Percentiles rank a stretch among this genome's conserved stretches.
Evolutionary conservation across 768 basidiomycete species (phyloP).

Genomic region (Amylocystis lapponica): DNA sequence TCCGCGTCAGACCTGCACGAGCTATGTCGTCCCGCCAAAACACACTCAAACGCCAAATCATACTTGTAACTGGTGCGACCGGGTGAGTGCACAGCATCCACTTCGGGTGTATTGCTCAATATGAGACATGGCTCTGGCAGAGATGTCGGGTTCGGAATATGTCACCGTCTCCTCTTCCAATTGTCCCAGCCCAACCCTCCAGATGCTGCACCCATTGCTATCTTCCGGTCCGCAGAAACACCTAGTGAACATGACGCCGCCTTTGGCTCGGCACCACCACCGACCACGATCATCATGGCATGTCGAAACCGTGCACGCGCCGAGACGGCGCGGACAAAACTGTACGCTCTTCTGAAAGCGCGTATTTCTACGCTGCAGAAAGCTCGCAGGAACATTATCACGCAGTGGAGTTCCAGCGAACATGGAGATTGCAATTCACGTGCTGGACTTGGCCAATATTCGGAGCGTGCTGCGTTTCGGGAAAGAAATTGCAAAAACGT

Average conservation of each 20-base stretch:
- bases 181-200: slow-evolving; percentile 44
- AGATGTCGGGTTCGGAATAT: slow-evolving; percentile 80
- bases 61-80: slow-evolving; percentile 31
- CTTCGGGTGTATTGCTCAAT: not conserved
- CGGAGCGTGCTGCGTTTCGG: slow-evolving; percentile 58
- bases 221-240: too few species aligned
- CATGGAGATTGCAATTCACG: slow-evolving; percentile 52
- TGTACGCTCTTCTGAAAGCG: slow-evolving; percentile 48
- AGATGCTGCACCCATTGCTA: slow-evolving; percentile 44
- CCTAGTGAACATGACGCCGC: too few species aligned
- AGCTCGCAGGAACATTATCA: too few species aligned
- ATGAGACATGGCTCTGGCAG: too few species aligned
- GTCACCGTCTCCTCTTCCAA: slow-evolving; percentile 68
- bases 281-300: slow-evolving; percentile 73
- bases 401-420: slow-evolving; percentile 53
- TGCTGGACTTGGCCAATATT: slow-evolving; percentile 58
- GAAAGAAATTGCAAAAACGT: slow-evolving; percentile 49
- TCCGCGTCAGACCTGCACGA: too few species aligned
- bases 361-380: slow-evolving; percentile 42
- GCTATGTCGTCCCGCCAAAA: too few species aligned
- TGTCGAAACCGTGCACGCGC: slow-evolving; percentile 66
- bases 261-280: too few species aligned
- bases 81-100: slow-evolving; percentile 18
- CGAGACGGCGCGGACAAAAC: slow-evolving; percentile 48
- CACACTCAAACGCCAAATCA: slow-evolving; percentile 19